Evolutionary conservation across 1,139 yeast genomes (phyloP).

Genomic region (Diutina siamensis): DNA sequence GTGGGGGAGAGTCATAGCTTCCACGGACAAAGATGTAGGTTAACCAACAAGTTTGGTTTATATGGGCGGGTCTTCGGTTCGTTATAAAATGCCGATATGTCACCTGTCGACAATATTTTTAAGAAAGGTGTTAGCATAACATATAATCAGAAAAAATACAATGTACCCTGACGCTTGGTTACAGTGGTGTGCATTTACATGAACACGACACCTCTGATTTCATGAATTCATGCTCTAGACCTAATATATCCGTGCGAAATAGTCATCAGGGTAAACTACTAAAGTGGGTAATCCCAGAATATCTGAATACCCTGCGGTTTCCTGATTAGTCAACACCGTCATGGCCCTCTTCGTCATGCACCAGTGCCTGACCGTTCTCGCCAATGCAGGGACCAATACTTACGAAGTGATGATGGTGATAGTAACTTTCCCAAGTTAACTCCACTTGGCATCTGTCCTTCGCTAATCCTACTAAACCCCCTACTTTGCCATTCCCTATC

Average conservation of each 20-base stretch:
- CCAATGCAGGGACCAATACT: background rate
- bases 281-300: no score
- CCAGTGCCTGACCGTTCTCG: no score
- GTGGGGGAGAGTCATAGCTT: background rate
- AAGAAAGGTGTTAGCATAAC: background rate
- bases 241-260: no score
- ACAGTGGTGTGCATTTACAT: background rate
- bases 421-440: no score
- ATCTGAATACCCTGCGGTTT: no score
- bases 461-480: no score
- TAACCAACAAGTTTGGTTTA: background rate
- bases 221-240: no score
- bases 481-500: background rate
- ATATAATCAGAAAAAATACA: background rate
- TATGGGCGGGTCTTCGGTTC: background rate
- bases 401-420: no score
- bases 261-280: no score
- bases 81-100: background rate
- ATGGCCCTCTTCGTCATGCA: no score
- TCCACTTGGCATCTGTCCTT: background rate
- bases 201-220: background rate
- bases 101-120: background rate
- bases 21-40: background rate
- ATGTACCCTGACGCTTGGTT: background rate
- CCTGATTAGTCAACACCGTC: no score